phyloP scores from a whole-genome alignment of 176 grass and related monocot species.

The Zizania latifolia region DNA sequence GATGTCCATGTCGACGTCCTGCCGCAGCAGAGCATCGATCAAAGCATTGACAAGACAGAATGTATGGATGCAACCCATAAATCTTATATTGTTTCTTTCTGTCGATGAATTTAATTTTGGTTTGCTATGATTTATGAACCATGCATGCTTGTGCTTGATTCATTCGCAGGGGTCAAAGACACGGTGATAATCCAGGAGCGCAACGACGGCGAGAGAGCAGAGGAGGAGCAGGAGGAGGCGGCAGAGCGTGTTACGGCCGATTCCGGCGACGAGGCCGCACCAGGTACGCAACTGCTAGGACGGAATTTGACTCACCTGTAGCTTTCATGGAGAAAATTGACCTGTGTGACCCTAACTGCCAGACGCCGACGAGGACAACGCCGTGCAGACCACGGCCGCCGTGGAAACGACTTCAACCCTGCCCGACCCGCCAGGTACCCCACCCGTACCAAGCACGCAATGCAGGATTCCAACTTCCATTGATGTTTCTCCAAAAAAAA shows the following conservation, averaged over 20 bases:
- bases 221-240: slow-evolving; percentile 6
- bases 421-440: slow-evolving; percentile 6
- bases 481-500: neutral
- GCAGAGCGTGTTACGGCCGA: neutral
- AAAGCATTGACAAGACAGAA: slow-evolving; percentile 4
- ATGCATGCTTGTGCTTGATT: neutral
- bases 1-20: slow-evolving; percentile 35
- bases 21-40: neutral
- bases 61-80: too few relatives aligned
- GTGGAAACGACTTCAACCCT: neutral
- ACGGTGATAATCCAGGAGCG: slow-evolving; percentile 27
- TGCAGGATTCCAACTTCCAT: neutral
- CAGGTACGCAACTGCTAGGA: neutral
- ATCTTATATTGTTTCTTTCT: neutral
- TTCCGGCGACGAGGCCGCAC: neutral
- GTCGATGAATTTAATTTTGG: neutral
- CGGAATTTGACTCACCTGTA: neutral
- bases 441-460: too few relatives aligned
- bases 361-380: neutral
- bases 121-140: neutral
- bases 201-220: neutral
- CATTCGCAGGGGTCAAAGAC: slow-evolving; percentile 30
- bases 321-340: neutral
- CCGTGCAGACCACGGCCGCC: slow-evolving; percentile 7
- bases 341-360: neutral